These are phyloP conservation scores for Gentiana macrophylla DNA, from an alignment of 257 asterid genomes.

Conservation along the genomic window DNA sequence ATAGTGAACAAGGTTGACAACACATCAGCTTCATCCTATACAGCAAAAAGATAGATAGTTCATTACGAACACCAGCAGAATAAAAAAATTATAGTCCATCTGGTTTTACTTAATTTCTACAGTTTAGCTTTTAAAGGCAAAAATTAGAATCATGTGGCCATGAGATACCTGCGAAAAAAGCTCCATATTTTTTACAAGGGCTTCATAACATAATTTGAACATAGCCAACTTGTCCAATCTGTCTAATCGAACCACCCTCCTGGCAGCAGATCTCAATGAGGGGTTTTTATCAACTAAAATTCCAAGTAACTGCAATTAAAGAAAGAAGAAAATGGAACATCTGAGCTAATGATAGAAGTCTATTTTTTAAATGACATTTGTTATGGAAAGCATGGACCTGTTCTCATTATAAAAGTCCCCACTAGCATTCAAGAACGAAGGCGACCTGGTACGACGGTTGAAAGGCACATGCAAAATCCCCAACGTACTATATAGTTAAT, in stretches of 20 bases:
- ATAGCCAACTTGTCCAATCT: slow-evolving; percentile 41
- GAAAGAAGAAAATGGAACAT: background rate
- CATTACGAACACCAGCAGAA: too few species aligned
- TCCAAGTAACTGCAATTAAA: slow-evolving; percentile 55
- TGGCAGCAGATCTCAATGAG: slow-evolving; percentile 56
- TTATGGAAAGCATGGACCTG: too few species aligned
- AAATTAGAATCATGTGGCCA: background rate
- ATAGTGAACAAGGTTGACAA: slow-evolving; percentile 38
- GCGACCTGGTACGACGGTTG: too few species aligned
- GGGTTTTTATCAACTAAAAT: slow-evolving; percentile 40
- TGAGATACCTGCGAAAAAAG: slow-evolving; percentile 59
- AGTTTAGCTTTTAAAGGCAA: too few species aligned
- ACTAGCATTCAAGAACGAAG: too few species aligned
- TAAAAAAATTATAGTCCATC: too few species aligned
- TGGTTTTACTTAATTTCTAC: too few species aligned
- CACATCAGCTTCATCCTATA: slow-evolving; percentile 84
- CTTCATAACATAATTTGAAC: slow-evolving; percentile 49
- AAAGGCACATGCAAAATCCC: too few species aligned
- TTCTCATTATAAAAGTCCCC: too few species aligned
- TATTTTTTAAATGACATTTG: background rate
- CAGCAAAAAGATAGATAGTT: background rate
- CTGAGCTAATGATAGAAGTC: background rate
- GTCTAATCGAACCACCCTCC: slow-evolving; percentile 46
- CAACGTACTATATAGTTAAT: too few species aligned
- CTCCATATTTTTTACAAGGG: slow-evolving; percentile 55